phyloP scores from a whole-genome alignment of 805 yeast genomes.

The Pichia exigua region DNA sequence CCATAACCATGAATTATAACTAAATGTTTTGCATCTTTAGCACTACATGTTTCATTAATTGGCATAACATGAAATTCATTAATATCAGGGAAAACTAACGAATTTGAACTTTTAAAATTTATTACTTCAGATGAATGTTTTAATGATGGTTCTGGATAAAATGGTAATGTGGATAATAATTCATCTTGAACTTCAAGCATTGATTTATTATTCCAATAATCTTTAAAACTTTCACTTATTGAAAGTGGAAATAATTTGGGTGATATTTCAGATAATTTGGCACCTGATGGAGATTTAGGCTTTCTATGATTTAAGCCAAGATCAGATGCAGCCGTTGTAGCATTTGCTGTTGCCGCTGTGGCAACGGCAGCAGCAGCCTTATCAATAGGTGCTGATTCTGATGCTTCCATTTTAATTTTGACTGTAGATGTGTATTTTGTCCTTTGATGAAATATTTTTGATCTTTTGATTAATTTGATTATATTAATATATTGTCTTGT shows the following conservation, averaged over 20 bases:
- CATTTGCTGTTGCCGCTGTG: too few relatives aligned
- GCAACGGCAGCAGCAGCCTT: too few relatives aligned
- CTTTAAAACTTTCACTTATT: conserved; percentile 42
- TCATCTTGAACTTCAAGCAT: conserved; percentile 31
- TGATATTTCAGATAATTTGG: conserved; percentile 45
- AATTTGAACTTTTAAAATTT: conserved; percentile 42
- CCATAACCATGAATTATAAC: conserved; percentile 91
- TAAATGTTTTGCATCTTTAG: conserved; percentile 36
- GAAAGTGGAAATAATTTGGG: conserved; percentile 47
- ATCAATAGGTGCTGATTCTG: neutral
- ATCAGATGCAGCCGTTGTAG: too few relatives aligned
- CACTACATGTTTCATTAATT: conserved; percentile 5
- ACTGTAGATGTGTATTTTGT: neutral
- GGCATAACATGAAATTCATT: conserved; percentile 70
- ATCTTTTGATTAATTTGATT: too few relatives aligned
- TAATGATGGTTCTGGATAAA: conserved; percentile 46
- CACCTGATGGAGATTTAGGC: conserved; percentile 61
- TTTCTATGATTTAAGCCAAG: conserved; percentile 22
- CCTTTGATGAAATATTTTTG: neutral
- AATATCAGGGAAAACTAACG: conserved; percentile 39
- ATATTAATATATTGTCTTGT: too few relatives aligned
- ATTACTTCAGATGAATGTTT: conserved; percentile 39
- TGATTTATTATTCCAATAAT: conserved; percentile 32
- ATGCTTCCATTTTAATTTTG: neutral
- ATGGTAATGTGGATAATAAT: conserved; percentile 48